phyloP scores from a whole-genome alignment of 768 basidiomycete species.

The Psilocybe subaeruginosa region DNA sequence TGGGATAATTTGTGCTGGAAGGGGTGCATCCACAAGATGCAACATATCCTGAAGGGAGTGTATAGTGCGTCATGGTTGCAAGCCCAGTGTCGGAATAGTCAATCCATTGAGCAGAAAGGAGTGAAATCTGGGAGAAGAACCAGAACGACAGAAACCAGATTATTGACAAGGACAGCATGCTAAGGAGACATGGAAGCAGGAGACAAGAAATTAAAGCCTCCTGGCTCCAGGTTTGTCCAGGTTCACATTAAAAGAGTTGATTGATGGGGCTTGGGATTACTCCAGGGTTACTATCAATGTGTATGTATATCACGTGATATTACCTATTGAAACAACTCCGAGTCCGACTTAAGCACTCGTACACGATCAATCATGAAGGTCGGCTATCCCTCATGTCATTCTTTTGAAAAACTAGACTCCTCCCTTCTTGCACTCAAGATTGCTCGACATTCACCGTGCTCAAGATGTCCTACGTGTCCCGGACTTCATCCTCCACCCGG shows the following conservation, averaged over 20 bases:
- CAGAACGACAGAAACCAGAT: conserved; percentile 18
- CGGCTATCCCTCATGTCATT: conserved; percentile 68
- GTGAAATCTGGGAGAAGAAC: conserved; percentile 8
- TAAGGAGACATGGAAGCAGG: conserved; percentile 7
- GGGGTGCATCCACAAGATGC: conserved; percentile 80
- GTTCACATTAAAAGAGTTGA: not conserved
- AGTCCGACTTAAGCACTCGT: not conserved
- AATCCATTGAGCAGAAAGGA: conserved; percentile 51
- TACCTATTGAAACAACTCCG: not conserved
- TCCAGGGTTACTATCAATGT: too few relatives aligned
- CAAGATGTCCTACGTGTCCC: conserved; percentile 64
- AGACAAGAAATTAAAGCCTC: not conserved
- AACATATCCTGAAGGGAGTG: conserved; percentile 55
- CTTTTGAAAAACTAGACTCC: conserved; percentile 48
- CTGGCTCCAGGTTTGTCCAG: not conserved
- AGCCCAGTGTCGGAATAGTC: conserved; percentile 61
- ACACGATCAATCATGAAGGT: conserved; percentile 52
- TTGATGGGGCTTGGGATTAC: not conserved
- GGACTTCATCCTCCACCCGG: conserved; percentile 69
- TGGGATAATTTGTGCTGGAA: conserved; percentile 71
- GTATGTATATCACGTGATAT: not conserved
- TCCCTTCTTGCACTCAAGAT: conserved; percentile 71
- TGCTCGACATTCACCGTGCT: conserved; percentile 79
- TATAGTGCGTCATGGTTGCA: conserved; percentile 83
- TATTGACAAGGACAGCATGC: not conserved